Percentiles rank a stretch among this genome's conserved stretches.
Evolutionary conservation across 1,139 yeast species (phyloP).

Genomic region (Geotrichum europaeum): DNA sequence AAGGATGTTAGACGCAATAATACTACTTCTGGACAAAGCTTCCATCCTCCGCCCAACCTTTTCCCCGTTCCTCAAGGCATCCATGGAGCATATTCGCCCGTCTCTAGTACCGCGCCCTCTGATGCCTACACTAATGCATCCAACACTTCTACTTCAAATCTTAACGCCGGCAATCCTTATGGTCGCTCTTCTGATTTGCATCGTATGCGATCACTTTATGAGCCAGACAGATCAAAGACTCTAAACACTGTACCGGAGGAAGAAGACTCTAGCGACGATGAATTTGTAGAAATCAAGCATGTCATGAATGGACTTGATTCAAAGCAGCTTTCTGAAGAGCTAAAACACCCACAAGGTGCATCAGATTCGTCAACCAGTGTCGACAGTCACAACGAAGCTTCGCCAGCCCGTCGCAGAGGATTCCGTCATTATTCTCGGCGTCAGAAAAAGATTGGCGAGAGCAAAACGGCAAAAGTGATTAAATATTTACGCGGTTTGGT

Average conservation of each 20-base stretch:
- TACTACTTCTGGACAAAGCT: not conserved
- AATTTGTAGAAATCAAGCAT: constrained; percentile 28
- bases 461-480: constrained; percentile 19
- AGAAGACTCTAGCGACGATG: constrained; percentile 24
- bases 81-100: not conserved
- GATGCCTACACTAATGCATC: not conserved
- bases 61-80: not conserved
- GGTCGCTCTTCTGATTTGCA: not conserved
- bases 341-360: constrained; percentile 5
- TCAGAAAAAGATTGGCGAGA: constrained; percentile 8
- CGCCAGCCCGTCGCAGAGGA: constrained; percentile 18
- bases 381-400: constrained; percentile 6
- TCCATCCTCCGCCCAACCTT: not conserved
- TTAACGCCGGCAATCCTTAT: not conserved
- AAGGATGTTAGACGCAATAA: not conserved
- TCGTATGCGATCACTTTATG: not conserved
- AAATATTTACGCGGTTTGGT: constrained; percentile 27
- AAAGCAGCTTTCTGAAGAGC: constrained; percentile 17
- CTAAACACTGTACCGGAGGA: constrained; percentile 14
- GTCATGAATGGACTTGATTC: constrained; percentile 26
- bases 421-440: constrained; percentile 14
- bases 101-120: not conserved
- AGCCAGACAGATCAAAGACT: constrained; percentile 6
- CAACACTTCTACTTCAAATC: not conserved
- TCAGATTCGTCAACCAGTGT: constrained; percentile 16